Conservation (phyloP, 352 stramenopile species). For the Blastocystis hominis region DNA sequence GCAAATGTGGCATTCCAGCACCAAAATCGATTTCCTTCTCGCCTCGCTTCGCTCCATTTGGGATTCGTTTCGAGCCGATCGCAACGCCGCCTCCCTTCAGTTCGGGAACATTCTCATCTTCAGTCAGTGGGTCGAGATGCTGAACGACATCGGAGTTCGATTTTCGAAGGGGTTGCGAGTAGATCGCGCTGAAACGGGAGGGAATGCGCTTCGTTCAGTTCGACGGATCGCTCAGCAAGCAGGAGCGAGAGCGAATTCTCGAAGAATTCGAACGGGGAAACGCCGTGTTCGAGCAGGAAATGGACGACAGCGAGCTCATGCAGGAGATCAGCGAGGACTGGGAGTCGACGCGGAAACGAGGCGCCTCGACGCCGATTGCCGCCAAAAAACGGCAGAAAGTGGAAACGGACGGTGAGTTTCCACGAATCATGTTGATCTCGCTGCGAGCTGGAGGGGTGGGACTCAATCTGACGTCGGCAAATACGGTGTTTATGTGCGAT, state of each 20-base stretch:
- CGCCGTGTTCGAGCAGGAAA: slow-evolving; percentile 61
- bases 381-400: neutral
- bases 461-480: slow-evolving; percentile 64
- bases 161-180: neutral
- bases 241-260: slow-evolving; percentile 18
- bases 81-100: neutral
- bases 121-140: slow-evolving; percentile 32
- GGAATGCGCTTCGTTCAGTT: slow-evolving; percentile 13
- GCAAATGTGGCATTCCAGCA: slow-evolving; percentile 43
- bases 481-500: slow-evolving; percentile 76
- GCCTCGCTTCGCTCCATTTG: neutral
- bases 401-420: neutral
- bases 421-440: slow-evolving; percentile 47
- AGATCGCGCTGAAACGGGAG: slow-evolving; percentile 31
- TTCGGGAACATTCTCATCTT: slow-evolving; percentile 54
- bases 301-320: slow-evolving; percentile 63
- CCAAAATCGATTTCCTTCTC: slow-evolving; percentile 36
- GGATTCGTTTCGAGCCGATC: neutral
- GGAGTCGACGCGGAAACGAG: neutral
- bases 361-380: neutral
- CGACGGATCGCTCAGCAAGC: slow-evolving; percentile 14
- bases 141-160: slow-evolving; percentile 1
- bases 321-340: slow-evolving; percentile 62
- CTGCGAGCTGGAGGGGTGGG: slow-evolving; percentile 44
- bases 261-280: neutral